Percentiles rank a stretch among this genome's conserved stretches.
These are phyloP conservation scores for Neohortaea acidophila DNA, from an alignment of 495 filamentous ascomycete genomes.

Conservation along the genomic window DNA sequence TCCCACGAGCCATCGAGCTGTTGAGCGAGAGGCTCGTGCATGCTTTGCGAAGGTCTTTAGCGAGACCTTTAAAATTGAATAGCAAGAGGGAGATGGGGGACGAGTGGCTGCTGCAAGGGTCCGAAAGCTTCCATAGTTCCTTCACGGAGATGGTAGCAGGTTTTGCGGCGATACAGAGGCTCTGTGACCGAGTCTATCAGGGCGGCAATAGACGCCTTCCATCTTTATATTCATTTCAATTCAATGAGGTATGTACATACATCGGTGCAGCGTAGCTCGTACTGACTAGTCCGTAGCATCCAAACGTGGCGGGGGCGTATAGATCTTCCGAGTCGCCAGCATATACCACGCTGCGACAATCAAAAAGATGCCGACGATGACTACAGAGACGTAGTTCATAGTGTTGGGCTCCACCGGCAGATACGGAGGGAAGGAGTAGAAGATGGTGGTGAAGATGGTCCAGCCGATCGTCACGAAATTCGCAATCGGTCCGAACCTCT, in stretches of 20 bases:
- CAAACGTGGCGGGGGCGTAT: slow-evolving; percentile 1
- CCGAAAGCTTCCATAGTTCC: no score
- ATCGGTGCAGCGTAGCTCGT: background rate
- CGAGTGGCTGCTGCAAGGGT: no score
- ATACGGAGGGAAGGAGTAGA: slow-evolving; percentile 23
- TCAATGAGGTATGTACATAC: background rate
- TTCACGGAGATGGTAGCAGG: no score
- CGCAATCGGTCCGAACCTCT: slow-evolving; percentile 18
- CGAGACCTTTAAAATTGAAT: no score
- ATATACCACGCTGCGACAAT: slow-evolving; percentile 21
- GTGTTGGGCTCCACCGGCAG: slow-evolving; percentile 18
- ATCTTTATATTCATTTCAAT: no score
- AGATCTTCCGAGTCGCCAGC: slow-evolving; percentile 17
- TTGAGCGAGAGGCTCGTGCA: no score
- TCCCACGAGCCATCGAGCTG: no score
- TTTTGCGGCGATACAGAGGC: no score
- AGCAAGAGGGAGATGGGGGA: no score
- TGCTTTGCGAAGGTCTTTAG: no score
- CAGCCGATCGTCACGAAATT: slow-evolving; percentile 21
- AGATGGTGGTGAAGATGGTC: slow-evolving; percentile 24
- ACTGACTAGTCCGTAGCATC: background rate
- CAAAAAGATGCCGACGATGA: slow-evolving; percentile 18
- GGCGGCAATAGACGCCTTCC: no score
- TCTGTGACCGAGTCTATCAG: no score
- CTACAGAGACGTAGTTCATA: slow-evolving; percentile 23